These are phyloP conservation scores for Juglanconis sp. DNA, from an alignment of 2,329 filamentous ascomycete species.

Conservation along the genomic window DNA sequence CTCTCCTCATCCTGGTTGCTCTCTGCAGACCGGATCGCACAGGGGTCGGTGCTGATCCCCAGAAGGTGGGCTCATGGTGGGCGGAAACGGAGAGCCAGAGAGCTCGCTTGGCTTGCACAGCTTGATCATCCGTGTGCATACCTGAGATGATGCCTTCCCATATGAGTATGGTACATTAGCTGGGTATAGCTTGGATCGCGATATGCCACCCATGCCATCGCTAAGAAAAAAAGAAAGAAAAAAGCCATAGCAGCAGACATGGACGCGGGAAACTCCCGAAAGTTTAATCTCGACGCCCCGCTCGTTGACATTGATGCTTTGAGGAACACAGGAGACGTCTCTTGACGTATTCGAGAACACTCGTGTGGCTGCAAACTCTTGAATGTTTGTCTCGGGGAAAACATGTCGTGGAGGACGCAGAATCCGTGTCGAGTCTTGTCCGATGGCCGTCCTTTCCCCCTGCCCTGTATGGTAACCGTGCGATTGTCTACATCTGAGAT, in stretches of 20 bases:
- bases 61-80: conserved; percentile 1
- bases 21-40: conserved; percentile 11
- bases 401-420: conserved; percentile 3
- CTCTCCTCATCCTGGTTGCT: conserved; percentile 22
- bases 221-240: not conserved
- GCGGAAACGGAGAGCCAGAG: conserved; percentile 8
- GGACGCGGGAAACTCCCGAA: conserved; percentile 15
- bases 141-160: conserved; percentile 1
- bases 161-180: not conserved
- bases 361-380: conserved; percentile 16
- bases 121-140: conserved; percentile 3
- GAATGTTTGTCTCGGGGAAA: conserved; percentile 13
- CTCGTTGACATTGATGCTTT: conserved; percentile 1
- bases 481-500: conserved; percentile 4
- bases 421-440: conserved; percentile 4
- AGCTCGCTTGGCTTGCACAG: not conserved
- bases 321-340: not conserved
- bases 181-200: not conserved
- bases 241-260: not conserved
- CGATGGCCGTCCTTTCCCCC: conserved; percentile 8
- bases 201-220: conserved; percentile 1
- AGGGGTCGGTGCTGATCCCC: conserved; percentile 19
- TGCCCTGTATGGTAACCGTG: not conserved
- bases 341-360: not conserved
- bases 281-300: conserved; percentile 15